Evolutionary conservation across 352 stramenopile species (phyloP).

Genomic region (Phytophthora fragariae): DNA sequence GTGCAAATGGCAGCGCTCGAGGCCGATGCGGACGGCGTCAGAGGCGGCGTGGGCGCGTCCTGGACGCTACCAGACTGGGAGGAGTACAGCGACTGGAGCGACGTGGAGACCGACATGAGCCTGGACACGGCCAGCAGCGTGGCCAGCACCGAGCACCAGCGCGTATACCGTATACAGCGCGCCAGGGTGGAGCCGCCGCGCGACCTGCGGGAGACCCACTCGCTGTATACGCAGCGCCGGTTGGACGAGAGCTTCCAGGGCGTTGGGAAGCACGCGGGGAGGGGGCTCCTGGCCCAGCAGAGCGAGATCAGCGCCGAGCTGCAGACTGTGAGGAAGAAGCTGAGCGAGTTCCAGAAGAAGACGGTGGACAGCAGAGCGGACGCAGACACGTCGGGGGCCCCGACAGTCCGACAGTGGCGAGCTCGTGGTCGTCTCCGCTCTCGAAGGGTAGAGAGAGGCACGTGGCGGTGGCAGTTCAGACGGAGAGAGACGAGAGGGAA

Average conservation of each 20-base stretch:
- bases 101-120: constrained; percentile 45
- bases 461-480: constrained; percentile 28
- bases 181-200: constrained; percentile 17
- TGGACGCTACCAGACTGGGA: constrained; percentile 71
- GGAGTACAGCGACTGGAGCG: constrained; percentile 56
- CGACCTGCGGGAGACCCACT: constrained; percentile 41
- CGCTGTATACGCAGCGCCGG: constrained; percentile 42
- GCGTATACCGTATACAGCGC: constrained; percentile 46
- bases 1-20: constrained; percentile 11
- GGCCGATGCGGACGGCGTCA: constrained; percentile 4
- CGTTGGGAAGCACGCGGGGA: constrained; percentile 15
- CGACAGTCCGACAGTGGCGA: constrained; percentile 26
- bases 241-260: constrained; percentile 25
- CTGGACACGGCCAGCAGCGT: constrained; percentile 44
- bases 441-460: not conserved
- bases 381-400: constrained; percentile 14
- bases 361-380: constrained; percentile 19
- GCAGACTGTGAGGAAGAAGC: constrained; percentile 50
- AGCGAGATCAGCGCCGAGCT: constrained; percentile 47
- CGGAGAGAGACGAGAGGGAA: constrained; percentile 34
- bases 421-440: constrained; percentile 31
- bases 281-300: constrained; percentile 40
- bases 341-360: constrained; percentile 55
- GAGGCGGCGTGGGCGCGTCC: not conserved
- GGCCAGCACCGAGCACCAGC: constrained; percentile 48